Evolutionary conservation across 768 basidiomycete species (phyloP).

Genomic region (Termitomyces sp.): DNA sequence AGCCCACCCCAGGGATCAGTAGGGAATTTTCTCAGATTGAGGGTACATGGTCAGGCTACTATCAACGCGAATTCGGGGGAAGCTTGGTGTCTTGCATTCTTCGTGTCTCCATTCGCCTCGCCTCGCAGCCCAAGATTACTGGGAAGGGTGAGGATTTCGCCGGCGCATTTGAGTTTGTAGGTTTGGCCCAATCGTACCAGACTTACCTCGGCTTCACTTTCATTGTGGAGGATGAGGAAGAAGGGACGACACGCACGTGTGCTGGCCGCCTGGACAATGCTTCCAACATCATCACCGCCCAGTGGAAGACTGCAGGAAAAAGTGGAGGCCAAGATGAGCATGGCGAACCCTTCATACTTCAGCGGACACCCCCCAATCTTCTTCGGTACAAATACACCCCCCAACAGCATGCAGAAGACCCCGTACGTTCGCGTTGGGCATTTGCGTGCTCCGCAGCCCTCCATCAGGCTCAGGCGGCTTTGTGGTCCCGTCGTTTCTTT

Average conservation of each 20-base stretch:
- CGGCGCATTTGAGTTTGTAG: slow-evolving; percentile 25
- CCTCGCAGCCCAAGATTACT: slow-evolving; percentile 16
- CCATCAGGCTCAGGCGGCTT: slow-evolving; percentile 23
- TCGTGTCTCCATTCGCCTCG: slow-evolving; percentile 23
- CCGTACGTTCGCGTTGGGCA: slow-evolving; percentile 27
- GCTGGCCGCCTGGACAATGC: slow-evolving; percentile 17
- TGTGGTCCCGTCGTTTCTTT: slow-evolving; percentile 29
- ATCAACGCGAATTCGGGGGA: slow-evolving; percentile 18
- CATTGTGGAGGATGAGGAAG: slow-evolving; percentile 22
- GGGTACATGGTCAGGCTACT: slow-evolving; percentile 31
- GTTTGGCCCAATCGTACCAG: slow-evolving; percentile 13
- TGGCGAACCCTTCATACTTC: slow-evolving; percentile 19
- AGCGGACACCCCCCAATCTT: slow-evolving; percentile 25
- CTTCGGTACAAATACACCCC: slow-evolving; percentile 24
- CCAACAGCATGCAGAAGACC: slow-evolving; percentile 22
- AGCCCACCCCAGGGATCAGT: slow-evolving; percentile 11
- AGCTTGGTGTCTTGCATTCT: slow-evolving; percentile 21
- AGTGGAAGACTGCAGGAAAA: slow-evolving; percentile 10
- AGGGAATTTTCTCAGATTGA: slow-evolving; percentile 18
- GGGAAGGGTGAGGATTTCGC: slow-evolving; percentile 31
- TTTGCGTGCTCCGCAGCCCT: slow-evolving; percentile 27
- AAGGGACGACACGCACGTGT: slow-evolving; percentile 20
- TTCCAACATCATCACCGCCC: slow-evolving; percentile 15
- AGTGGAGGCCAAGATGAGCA: slow-evolving; percentile 6
- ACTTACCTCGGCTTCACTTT: slow-evolving; percentile 22